These are phyloP conservation scores for Colletotrichum orbiculare DNA, from an alignment of 2,329 filamentous ascomycete species.

Conservation along the genomic window DNA sequence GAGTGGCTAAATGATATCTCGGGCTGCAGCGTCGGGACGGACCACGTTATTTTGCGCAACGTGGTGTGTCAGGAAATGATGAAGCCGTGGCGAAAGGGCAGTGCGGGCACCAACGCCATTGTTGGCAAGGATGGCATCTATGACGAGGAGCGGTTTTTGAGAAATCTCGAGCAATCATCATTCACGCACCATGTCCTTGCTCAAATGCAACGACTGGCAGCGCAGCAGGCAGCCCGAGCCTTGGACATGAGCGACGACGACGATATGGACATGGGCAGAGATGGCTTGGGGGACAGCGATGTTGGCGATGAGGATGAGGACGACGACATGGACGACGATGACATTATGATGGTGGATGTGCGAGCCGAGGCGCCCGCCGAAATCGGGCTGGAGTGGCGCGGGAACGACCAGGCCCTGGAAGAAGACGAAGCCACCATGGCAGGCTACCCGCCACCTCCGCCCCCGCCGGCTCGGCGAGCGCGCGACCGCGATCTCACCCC, in stretches of 20 bases:
- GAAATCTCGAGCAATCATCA: slow-evolving; percentile 47
- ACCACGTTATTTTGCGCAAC: slow-evolving; percentile 81
- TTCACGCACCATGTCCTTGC: slow-evolving; percentile 51
- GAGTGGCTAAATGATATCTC: slow-evolving; percentile 96
- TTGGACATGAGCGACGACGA: slow-evolving; percentile 52
- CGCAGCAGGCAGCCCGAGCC: slow-evolving; percentile 47
- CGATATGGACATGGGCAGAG: slow-evolving; percentile 38
- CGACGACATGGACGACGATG: slow-evolving; percentile 63
- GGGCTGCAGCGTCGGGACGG: slow-evolving; percentile 84
- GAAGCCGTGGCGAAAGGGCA: slow-evolving; percentile 87
- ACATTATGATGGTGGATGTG: slow-evolving; percentile 68
- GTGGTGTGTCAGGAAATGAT: slow-evolving; percentile 93
- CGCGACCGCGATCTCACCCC: slow-evolving; percentile 72
- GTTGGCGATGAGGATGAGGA: slow-evolving; percentile 47
- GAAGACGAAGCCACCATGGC: slow-evolving; percentile 82
- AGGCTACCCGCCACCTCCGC: slow-evolving; percentile 75
- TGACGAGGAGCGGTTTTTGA: slow-evolving; percentile 78
- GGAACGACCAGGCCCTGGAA: slow-evolving; percentile 75
- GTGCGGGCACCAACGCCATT: slow-evolving; percentile 80
- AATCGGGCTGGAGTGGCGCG: slow-evolving; percentile 62
- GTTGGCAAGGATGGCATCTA: slow-evolving; percentile 84
- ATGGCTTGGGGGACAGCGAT: slow-evolving; percentile 36
- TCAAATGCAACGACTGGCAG: slow-evolving; percentile 42
- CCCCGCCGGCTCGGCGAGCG: slow-evolving; percentile 60
- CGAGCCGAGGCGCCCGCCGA: slow-evolving; percentile 56